These are phyloP conservation scores for Lichtheimia hyalospora DNA, from an alignment of 371 early-diverging fungal genomes.

Conservation along the genomic window DNA sequence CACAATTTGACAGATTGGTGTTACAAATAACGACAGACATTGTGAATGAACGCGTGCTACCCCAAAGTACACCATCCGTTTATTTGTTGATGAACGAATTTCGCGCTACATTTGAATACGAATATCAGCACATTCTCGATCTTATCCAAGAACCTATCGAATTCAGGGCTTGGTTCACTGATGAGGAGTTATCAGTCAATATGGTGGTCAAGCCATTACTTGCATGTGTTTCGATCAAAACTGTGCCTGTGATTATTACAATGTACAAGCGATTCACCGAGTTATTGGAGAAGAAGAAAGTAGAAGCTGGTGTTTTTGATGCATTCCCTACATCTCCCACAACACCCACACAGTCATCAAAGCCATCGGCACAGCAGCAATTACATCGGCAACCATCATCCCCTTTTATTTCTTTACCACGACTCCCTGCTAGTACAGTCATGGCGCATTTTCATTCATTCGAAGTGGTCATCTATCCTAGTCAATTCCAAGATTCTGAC, in stretches of 20 bases:
- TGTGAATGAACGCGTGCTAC: neutral
- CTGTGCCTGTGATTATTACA: constrained; percentile 64
- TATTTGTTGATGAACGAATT: constrained; percentile 29
- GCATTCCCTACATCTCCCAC: neutral
- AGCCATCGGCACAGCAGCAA: too few relatives aligned
- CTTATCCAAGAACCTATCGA: constrained; percentile 36
- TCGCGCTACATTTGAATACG: constrained; percentile 60
- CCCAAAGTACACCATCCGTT: constrained; percentile 14
- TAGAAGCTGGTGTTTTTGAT: constrained; percentile 29
- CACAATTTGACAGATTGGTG: constrained; percentile 30
- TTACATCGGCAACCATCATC: neutral
- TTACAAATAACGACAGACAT: constrained; percentile 17
- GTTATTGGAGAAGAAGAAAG: constrained; percentile 60
- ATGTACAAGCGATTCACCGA: constrained; percentile 52
- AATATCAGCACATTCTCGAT: constrained; percentile 69
- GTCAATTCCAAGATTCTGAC: constrained; percentile 73
- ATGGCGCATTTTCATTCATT: constrained; percentile 17
- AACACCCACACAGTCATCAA: neutral
- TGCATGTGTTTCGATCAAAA: constrained; percentile 55
- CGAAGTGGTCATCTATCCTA: constrained; percentile 60
- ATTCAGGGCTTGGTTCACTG: constrained; percentile 19
- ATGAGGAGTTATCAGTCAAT: constrained; percentile 14
- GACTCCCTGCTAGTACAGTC: constrained; percentile 2
- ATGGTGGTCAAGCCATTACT: constrained; percentile 26
- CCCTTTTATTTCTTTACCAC: neutral